phyloP scores from a whole-genome alignment of 768 basidiomycete genomes.

The Tremella yokohamensis region DNA sequence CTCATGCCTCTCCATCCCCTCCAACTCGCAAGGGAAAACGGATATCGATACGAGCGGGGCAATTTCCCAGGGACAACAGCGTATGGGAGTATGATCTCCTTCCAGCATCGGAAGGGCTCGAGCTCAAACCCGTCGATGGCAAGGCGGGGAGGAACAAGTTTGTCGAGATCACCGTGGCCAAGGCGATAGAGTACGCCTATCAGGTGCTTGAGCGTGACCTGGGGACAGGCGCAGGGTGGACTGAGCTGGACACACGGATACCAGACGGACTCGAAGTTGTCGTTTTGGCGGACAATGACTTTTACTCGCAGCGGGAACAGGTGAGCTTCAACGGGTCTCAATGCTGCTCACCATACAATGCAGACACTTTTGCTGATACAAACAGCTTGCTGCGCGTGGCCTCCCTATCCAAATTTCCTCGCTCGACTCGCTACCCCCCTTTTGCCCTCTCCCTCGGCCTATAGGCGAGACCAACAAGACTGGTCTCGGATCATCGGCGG shows the following conservation, averaged over 20 bases:
- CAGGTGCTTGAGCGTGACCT: conserved; percentile 17
- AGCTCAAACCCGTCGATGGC: background rate
- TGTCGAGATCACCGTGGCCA: conserved; percentile 80
- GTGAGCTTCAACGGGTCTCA: conserved; percentile 53
- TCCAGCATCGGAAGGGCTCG: conserved; percentile 1
- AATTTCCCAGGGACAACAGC: conserved; percentile 66
- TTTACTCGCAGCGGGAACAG: conserved; percentile 88
- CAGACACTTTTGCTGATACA: background rate
- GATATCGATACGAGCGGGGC: conserved; percentile 80
- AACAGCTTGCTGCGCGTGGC: conserved; percentile 62
- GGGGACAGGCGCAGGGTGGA: conserved; percentile 1
- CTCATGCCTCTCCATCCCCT: background rate
- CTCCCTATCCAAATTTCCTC: conserved; percentile 65
- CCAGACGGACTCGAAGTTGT: conserved; percentile 64
- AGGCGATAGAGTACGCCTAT: conserved; percentile 63
- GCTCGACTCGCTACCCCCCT: conserved; percentile 68
- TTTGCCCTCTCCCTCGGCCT: conserved; percentile 65
- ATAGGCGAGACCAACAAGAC: conserved; percentile 92
- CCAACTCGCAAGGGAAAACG: background rate
- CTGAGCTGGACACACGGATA: conserved; percentile 1
- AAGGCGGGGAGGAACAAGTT: conserved; percentile 67
- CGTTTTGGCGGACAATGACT: conserved; percentile 92
- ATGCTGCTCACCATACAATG: background rate
- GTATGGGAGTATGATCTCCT: conserved; percentile 68
- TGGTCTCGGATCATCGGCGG: conserved; percentile 93